A percentile compares a stretch with the other conserved stretches of the same genome.
These are phyloP conservation scores for Daphne laureola DNA, from an alignment of 441 rosid species.

Conservation along the genomic window DNA sequence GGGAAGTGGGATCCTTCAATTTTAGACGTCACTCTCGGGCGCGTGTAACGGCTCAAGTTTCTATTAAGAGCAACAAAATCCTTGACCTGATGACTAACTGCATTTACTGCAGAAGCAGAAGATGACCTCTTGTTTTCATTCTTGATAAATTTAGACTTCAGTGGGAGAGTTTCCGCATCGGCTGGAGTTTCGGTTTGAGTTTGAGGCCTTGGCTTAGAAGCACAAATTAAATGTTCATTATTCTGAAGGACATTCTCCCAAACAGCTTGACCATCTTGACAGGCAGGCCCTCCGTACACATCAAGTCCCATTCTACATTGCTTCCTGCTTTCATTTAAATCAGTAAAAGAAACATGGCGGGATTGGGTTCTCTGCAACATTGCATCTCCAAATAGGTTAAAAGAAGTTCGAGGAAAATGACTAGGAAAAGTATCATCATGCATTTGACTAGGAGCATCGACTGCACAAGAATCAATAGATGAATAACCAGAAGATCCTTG, in stretches of 20 bases:
- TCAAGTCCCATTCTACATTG: slow-evolving; percentile 10
- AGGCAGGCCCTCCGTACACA: slow-evolving; percentile 21
- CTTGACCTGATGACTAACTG: slow-evolving; percentile 27
- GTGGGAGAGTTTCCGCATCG: slow-evolving; percentile 27
- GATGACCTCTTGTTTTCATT: slow-evolving; percentile 35
- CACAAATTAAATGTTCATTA: slow-evolving; percentile 26
- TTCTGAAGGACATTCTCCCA: slow-evolving; percentile 26
- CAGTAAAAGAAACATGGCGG: slow-evolving; percentile 16
- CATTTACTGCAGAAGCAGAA: slow-evolving; percentile 23
- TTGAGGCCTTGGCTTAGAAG: slow-evolving; percentile 23
- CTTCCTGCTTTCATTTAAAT: slow-evolving; percentile 16
- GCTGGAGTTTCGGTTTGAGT: slow-evolving; percentile 22
- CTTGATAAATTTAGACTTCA: slow-evolving; percentile 27
- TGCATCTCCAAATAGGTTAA: slow-evolving; percentile 28
- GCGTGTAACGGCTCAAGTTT: slow-evolving; percentile 35
- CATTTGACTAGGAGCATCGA: slow-evolving; percentile 17
- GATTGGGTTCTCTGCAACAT: slow-evolving; percentile 23
- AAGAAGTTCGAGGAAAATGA: slow-evolving; percentile 6
- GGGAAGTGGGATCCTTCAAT: slow-evolving; percentile 23
- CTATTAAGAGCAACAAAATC: slow-evolving; percentile 54
- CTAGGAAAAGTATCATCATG: slow-evolving; percentile 24
- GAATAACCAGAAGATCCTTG: slow-evolving; percentile 17
- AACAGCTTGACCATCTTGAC: slow-evolving; percentile 19
- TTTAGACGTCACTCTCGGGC: slow-evolving; percentile 27
- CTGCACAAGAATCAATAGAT: slow-evolving; percentile 14